Base-by-base conservation (phyloP, 2,329 filamentous ascomycete genomes). In the Purpureocillium lavendulum region DNA sequence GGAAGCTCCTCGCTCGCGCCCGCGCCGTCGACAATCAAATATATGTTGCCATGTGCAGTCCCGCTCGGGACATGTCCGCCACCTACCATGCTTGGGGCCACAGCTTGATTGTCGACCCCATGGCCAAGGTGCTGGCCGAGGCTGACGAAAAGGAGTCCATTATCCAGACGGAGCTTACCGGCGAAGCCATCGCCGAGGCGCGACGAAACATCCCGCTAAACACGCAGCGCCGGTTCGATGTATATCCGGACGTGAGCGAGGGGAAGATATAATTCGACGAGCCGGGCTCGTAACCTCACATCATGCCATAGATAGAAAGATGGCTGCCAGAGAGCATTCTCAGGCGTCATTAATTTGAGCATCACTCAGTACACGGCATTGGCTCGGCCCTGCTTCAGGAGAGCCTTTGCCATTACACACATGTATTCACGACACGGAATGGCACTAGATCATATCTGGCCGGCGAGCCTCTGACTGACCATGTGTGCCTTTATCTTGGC, bases 11-110 rank as follows among this genome's bases (percentile, higher is more conserved):
- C 53, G 90, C 82, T 1, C 76, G 86, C 48, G 88, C 84, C 12
- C 72, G 92, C 45, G 92, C 90, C 5, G 74, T 94, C 51, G 90
- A 98, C 57, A 97, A 97, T 58, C 88, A 98, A 69, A 69, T 94
- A 9, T 97, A 94, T 60, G 88, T 97, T 11, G 92, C 81, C 28
- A 65, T 98, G 59, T 98, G 92, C 66, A 92, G 85, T 57, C 92
- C 92, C 1, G 88, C 90, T 26, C 73, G 90, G 44, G 87, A 94
- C 60, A 71, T 80, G 70, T 56, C 61, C 32, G 86, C 87, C 1
- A 71, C 73, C 6, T 98, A 98, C 60, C 80, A 89, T 55, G 90
- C 92, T 1, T 98, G 82, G 75, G 92, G 92, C 0, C 92, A 98
- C 61, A 94, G 83, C 51, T 70, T 96, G 69, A 71, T 97, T 40